Percentiles rank a stretch among this genome's conserved stretches.
Conservation (phyloP, 2,329 filamentous ascomycete species). For the Aspergillus sergii region DNA sequence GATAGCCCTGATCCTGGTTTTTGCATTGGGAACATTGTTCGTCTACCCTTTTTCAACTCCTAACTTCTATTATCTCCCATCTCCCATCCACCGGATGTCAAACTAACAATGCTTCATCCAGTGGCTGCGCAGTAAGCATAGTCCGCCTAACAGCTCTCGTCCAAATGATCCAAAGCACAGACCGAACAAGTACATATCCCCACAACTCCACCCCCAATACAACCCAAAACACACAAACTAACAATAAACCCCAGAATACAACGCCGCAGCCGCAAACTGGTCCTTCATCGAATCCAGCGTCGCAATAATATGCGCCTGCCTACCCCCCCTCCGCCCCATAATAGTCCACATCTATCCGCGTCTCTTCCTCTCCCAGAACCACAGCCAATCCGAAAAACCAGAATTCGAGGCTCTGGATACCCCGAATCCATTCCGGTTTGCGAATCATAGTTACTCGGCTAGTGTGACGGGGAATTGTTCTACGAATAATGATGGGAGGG, state of each 20-base stretch:
- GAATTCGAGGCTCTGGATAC: slow-evolving; percentile 10
- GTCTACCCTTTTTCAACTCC: background rate
- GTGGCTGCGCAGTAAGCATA: slow-evolving; percentile 32
- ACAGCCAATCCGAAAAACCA: slow-evolving; percentile 15
- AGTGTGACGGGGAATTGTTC: slow-evolving; percentile 28
- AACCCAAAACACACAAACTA: background rate
- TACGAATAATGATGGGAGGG: slow-evolving; percentile 15
- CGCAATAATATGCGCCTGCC: slow-evolving; percentile 36
- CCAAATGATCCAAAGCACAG: slow-evolving; percentile 13
- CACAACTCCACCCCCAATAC: background rate
- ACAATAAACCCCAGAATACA: slow-evolving; percentile 19
- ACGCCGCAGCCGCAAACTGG: slow-evolving; percentile 31
- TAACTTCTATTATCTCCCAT: background rate
- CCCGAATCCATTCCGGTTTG: slow-evolving; percentile 13
- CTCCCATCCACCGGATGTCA: too few species aligned
- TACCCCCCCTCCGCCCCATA: slow-evolving; percentile 31
- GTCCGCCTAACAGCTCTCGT: slow-evolving; percentile 26
- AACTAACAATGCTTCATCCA: slow-evolving; percentile 11
- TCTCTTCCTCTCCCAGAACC: slow-evolving; percentile 21
- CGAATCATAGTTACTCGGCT: slow-evolving; percentile 24
- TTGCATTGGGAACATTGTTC: slow-evolving; percentile 33
- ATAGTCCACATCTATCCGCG: slow-evolving; percentile 28
- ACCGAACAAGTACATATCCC: slow-evolving; percentile 25
- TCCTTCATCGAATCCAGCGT: slow-evolving; percentile 34
- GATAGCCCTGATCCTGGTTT: slow-evolving; percentile 28